Percentiles rank a stretch among this genome's conserved stretches.
Conservation (phyloP, 176 grass and related monocot genomes). For the Aechmea fasciata region DNA sequence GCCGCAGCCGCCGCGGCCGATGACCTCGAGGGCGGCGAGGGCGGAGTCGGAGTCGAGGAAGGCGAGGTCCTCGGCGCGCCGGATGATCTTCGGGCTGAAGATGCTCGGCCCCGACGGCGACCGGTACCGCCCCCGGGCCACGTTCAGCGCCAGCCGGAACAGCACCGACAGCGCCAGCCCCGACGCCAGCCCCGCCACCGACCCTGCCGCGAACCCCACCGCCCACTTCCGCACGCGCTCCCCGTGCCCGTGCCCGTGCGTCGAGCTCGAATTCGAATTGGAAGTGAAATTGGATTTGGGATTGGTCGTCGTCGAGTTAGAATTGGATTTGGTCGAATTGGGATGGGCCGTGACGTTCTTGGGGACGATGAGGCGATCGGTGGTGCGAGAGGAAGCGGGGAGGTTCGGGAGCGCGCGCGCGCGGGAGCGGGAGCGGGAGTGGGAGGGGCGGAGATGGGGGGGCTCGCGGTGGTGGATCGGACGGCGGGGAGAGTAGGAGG, state of each 20-base stretch:
- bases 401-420: constrained; percentile 4
- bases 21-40: constrained; percentile 34
- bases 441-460: background rate
- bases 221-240: constrained; percentile 45
- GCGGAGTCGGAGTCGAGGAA: constrained; percentile 75
- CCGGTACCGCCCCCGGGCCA: constrained; percentile 42
- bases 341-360: constrained; percentile 8
- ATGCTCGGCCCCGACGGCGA: constrained; percentile 27
- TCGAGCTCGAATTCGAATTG: constrained; percentile 13
- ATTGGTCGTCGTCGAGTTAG: too few species aligned
- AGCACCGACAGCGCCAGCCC: constrained; percentile 33
- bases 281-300: constrained; percentile 14
- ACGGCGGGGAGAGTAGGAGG: background rate
- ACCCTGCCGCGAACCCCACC: constrained; percentile 46
- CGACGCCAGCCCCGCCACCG: constrained; percentile 32
- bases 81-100: constrained; percentile 74
- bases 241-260: background rate
- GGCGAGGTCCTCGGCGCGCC: constrained; percentile 31
- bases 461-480: background rate
- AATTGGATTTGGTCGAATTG: background rate
- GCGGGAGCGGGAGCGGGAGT: background rate
- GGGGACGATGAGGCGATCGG: constrained; percentile 42
- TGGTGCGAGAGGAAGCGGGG: constrained; percentile 9
- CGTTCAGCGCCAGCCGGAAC: constrained; percentile 50
- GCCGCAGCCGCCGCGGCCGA: constrained; percentile 74